Percentiles rank a stretch among this genome's conserved stretches.
Conservation (phyloP, 176 grass and related monocot genomes). For the Carex scoparia region DNA sequence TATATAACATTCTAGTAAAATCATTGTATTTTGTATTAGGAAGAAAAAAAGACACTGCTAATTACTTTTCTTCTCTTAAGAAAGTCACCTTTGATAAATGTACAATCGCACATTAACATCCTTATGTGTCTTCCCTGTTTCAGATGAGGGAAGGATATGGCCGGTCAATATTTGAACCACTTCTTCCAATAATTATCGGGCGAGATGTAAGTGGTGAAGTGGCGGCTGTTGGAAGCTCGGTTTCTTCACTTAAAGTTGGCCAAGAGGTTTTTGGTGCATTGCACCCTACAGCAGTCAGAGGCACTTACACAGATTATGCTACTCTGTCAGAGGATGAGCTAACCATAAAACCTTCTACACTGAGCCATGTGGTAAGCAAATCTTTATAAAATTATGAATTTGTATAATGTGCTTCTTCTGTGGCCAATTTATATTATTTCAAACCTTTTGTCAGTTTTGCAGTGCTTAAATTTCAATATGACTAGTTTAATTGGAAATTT, state of each 20-base stretch:
- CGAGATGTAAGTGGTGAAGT: conserved; percentile 97
- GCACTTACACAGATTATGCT: conserved; percentile 90
- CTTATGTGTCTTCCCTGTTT: background rate
- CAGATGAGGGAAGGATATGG: conserved; percentile 95
- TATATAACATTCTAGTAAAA: background rate
- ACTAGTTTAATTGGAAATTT: background rate
- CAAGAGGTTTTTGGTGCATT: conserved; percentile 87
- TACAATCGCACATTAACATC: background rate
- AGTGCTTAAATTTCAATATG: background rate
- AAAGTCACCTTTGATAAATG: too few species aligned
- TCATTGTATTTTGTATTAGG: background rate
- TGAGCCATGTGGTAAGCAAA: conserved; percentile 63
- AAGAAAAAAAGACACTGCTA: background rate
- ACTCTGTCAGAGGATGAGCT: conserved; percentile 84
- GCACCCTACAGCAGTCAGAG: conserved; percentile 86
- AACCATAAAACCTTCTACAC: conserved; percentile 68
- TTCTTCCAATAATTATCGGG: conserved; percentile 77
- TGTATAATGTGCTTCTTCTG: background rate
- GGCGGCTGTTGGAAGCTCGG: conserved; percentile 62
- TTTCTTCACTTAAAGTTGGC: conserved; percentile 50
- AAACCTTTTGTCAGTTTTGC: background rate
- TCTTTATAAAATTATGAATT: background rate
- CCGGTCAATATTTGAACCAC: conserved; percentile 63
- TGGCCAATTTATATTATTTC: background rate
- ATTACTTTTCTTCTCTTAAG: background rate